Evolutionary conservation across 75 land plant genomes (phyloP).

Genomic region (Azolla pinnata): DNA sequence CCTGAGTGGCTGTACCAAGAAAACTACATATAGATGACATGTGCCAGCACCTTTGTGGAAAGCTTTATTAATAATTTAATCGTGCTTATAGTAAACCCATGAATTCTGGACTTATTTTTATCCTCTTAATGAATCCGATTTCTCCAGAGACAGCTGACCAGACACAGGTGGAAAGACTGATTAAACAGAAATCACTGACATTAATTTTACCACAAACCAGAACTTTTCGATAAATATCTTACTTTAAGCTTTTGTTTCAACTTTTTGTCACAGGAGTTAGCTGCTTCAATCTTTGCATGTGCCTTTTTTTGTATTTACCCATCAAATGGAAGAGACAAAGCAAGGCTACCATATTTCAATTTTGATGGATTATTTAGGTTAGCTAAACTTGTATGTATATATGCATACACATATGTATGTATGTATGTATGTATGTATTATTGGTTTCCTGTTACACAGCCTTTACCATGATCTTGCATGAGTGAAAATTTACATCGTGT

Average conservation of each 20-base stretch:
- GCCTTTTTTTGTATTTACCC: slow-evolving; percentile 83
- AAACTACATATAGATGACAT: no score
- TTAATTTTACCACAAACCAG: no score
- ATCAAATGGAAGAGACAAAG: slow-evolving; percentile 25
- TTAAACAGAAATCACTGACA: no score
- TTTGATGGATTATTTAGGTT: slow-evolving; percentile 66
- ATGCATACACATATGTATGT: neutral
- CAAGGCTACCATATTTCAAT: slow-evolving; percentile 53
- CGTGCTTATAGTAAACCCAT: no score
- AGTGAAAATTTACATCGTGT: neutral
- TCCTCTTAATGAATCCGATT: no score
- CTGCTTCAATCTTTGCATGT: slow-evolving; percentile 72
- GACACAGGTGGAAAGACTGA: no score
- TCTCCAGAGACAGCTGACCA: no score
- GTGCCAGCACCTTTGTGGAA: no score
- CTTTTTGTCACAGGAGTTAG: slow-evolving; percentile 47
- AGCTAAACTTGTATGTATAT: slow-evolving; percentile 15
- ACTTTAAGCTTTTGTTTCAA: neutral
- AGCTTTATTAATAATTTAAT: no score
- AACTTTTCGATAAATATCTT: no score
- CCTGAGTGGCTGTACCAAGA: no score
- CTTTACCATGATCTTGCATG: neutral
- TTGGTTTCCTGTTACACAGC: neutral
- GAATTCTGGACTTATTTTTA: no score
- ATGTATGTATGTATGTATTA: neutral